Evolutionary conservation across 208 protist species (phyloP), one percentile per base, ranked within the genome.

Genomic region (Leishmania tarentolae): DNA sequence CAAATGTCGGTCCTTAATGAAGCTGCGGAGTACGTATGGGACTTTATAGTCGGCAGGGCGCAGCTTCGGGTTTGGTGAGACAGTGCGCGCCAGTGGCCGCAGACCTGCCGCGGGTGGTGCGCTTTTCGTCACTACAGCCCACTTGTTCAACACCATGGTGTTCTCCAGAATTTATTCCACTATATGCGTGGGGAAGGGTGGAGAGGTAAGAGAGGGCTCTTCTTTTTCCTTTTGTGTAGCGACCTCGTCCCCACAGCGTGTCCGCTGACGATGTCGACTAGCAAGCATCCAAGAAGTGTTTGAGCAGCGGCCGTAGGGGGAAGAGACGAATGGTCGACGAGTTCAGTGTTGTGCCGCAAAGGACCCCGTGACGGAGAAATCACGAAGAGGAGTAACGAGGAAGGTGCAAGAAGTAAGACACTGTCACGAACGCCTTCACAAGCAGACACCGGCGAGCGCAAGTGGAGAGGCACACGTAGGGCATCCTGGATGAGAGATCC

Each of bases 91-190:
- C 50, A 96, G 78, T 40, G 94, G 93, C 7, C 90, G 91, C 28
- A 96, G 86, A 15, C 93, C 93, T 17, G 85, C 83, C 44, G 89
- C 76, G 3, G 94, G 93, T 6, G 92, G 90, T 0, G 93, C 92
- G 70, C 87, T 90, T 80, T 90, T 94, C 66, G 83, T 96, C 68
- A 97, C 92, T 19, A 94, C 94, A 6, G 94, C 94, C 93, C 94
- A 97, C 88, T 97, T 97, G 83, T 95, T 86, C n/a, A 97, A 81
- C 52, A 96, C 93, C 93, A 96, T 95, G 40, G 57, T 65, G 63
- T 24, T 46, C 19, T 28, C 4, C 15, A 17, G 28, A 19, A 6
- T 35, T 46, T 44, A 19, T 21, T 47, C 56, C 35, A 44, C 17
- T 31, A 15, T 3, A 2, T 46, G 40, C 4, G 37, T 31, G 24